Evolutionary conservation across 805 yeast species (phyloP).

Genomic region (Diddensiella santjacobensis): DNA sequence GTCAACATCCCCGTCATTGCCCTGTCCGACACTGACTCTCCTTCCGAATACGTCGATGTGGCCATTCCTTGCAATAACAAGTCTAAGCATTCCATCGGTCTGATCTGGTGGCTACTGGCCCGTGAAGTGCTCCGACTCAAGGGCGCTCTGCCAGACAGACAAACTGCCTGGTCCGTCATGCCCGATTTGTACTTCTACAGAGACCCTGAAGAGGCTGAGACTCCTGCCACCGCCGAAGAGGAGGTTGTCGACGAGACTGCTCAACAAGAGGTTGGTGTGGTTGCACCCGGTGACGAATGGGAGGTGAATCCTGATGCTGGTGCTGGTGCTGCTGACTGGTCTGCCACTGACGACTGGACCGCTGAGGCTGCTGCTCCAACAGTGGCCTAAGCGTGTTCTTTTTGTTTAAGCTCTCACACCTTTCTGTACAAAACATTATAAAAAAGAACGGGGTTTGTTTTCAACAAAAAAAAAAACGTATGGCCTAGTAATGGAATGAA

Average conservation of each 20-base stretch:
- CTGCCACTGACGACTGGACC: conserved; percentile 45
- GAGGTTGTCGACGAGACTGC: conserved; percentile 60
- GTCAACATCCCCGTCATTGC: conserved; percentile 99
- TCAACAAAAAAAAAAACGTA: not conserved
- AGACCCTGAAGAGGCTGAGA: conserved; percentile 99
- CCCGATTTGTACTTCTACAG: conserved; percentile 99
- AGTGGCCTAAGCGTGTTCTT: conserved; percentile 22
- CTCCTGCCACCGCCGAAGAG: conserved; percentile 62
- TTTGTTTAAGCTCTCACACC: no score
- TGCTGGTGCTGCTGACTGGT: conserved; percentile 60
- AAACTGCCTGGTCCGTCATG: conserved; percentile 98
- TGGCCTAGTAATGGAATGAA: not conserved
- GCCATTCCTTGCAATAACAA: conserved; percentile 99
- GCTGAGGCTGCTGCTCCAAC: conserved; percentile 37
- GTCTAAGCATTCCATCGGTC: conserved; percentile 99
- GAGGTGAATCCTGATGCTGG: conserved; percentile 38
- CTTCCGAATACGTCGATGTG: conserved; percentile 98
- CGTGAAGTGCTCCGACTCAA: conserved; percentile 99
- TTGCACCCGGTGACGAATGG: conserved; percentile 50
- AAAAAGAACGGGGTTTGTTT: not conserved
- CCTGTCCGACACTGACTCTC: conserved; percentile 97
- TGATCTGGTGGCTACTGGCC: conserved; percentile 98
- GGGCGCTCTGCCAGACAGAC: conserved; percentile 95
- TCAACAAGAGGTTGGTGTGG: conserved; percentile 61
- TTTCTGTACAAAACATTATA: not conserved